Percentiles rank a stretch among this genome's conserved stretches.
Conservation (phyloP, 108 stramenopile species). For the Discostella stelligeroides region DNA sequence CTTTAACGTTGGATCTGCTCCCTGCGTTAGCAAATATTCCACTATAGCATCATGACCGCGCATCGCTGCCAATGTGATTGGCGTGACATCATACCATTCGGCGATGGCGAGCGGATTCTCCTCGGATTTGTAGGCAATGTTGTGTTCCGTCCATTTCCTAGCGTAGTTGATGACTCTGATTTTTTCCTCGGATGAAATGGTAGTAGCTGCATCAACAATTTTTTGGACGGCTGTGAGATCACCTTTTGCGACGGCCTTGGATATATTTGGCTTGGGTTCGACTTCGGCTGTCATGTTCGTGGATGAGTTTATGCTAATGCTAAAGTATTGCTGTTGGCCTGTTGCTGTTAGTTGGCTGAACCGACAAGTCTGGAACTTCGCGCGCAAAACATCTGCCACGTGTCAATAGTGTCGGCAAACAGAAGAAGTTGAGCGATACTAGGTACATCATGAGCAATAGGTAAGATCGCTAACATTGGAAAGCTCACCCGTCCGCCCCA, state of each 20-base stretch:
- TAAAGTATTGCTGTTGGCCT: too few relatives aligned
- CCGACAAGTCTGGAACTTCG: too few relatives aligned
- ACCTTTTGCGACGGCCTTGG: constrained; percentile 18
- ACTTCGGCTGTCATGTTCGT: not conserved
- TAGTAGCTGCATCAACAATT: constrained; percentile 14
- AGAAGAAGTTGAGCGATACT: too few relatives aligned
- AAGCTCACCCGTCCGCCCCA: too few relatives aligned
- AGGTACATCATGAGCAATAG: too few relatives aligned
- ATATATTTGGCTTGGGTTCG: constrained; percentile 12
- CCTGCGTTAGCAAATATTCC: constrained; percentile 26
- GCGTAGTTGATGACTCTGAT: constrained; percentile 1
- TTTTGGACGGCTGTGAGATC: constrained; percentile 10
- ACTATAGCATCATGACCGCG: constrained; percentile 22
- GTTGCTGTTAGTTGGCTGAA: too few relatives aligned
- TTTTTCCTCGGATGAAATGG: constrained; percentile 4
- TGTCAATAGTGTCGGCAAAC: too few relatives aligned
- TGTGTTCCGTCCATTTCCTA: constrained; percentile 4
- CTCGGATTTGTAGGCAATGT: not conserved
- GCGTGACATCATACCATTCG: constrained; percentile 32
- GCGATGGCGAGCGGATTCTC: not conserved
- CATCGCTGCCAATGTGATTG: constrained; percentile 24
- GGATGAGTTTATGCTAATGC: too few relatives aligned
- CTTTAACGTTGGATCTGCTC: constrained; percentile 33
- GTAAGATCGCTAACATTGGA: too few relatives aligned
- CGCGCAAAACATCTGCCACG: too few relatives aligned